Base-by-base conservation (phyloP, 78 protist genomes). In the Dictyostelium brefeldianum region DNA sequence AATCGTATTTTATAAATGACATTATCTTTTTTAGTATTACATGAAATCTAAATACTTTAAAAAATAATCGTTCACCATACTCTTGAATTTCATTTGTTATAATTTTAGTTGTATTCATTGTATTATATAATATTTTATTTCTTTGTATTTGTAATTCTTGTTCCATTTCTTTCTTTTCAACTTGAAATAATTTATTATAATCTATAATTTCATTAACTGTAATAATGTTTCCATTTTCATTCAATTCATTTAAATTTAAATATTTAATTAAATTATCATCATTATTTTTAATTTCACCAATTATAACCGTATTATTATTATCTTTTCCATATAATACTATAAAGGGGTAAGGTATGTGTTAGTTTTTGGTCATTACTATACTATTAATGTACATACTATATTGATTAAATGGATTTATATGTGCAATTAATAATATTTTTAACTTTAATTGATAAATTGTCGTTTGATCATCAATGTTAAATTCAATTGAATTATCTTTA, bases 21-120 rank as follows among this genome's bases (percentile, higher is more conserved):
- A 18, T 25, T 11, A 62, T 62, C 22, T 62, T 62, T 22, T 62
- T 62, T 11, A 62, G 22, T 62, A 62, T 22, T 22, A 20, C n/a
- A 62, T 11, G 22, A 62, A 22, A 25, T 62, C 36, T 62, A 62
- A 62, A 62, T n/a, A 62, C 70, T 62, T 62, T 62, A 62, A 62
- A 62, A 62, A 62, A 62, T 62, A 62, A 25, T 62, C n/a, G 0
- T 25, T 62, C 70, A 22, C 43, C 43, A 36, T 36, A 3, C 43
- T 36, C 43, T 36, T 36, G 43, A 36, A 36, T 36, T 36, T 36
- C 43, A 36, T 36, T 36, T 36, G 43, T 36, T 36, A 36, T 36
- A 36, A 36, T 36, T 36, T 36, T 36, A 36, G 43, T 36, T 36
- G 43, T 36, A 36, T 36, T 36, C 43, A 36, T 36, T 36, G 43